Evolutionary conservation across 495 filamentous ascomycete species (phyloP), one percentile per base, ranked within the genome.

Genomic region (Margaritispora aquatica): DNA sequence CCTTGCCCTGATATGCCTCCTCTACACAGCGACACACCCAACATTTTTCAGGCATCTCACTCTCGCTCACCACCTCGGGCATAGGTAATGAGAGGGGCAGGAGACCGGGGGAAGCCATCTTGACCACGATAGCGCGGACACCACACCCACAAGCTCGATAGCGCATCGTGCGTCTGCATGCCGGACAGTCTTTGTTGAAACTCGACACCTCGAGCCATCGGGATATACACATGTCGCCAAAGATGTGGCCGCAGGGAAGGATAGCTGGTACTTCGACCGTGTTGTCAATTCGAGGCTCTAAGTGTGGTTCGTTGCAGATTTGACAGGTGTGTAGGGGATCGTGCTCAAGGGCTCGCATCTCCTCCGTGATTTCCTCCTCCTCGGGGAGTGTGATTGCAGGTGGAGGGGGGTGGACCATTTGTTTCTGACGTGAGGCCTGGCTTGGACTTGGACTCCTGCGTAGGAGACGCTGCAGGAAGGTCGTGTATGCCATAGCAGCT

Each of bases 181-280:
- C 46, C 21, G 66, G 66, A 58, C 66, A 68, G 41, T 68, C 57
- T n/a, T 58, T 44, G 34, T 63, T 52, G 2, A 38, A 19, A 15
- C 63, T 65, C 1, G 54, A 52, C 26, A 11, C 41, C 49, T 65
- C 56, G 7, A 68, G 57, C 66, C 66, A 68, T 0, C 56, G 59
- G 11, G 52, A 26, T 15, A 66, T 66, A 31, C 66, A 68, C 1
- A 57, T 19, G 23, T 13, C 46, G 1, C 66, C 66, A 24, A 66
- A 66, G 21, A 60, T 31, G 50, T 68, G 66, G 1, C 41, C 38
- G 48, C 66, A 68, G 22, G 63, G 66, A 13, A 68, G 31, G 13
- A 60, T 59, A 24, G 19, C 36, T 9, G 55, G 27, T 17, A 29
- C 34, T 36, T 67, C 65, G 26, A 55, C 27, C 24, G 19, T 21